Evolutionary conservation across 768 basidiomycete species (phyloP).

Genomic region (Phylloporus arenicola): DNA sequence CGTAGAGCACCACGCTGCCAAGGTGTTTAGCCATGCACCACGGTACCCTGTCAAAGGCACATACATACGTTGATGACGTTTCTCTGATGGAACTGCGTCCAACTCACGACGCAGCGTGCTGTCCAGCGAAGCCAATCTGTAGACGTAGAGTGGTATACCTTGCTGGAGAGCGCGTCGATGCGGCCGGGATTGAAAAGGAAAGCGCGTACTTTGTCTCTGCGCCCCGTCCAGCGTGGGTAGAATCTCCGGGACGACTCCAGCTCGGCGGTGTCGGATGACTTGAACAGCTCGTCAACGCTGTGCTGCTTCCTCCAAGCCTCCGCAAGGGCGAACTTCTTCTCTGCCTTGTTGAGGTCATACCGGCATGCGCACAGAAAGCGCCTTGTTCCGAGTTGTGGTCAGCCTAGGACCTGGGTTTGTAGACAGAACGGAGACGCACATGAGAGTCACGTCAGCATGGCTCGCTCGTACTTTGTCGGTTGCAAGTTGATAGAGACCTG

Average conservation of each 20-base stretch:
- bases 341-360: slow-evolving; percentile 57
- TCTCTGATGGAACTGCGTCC: slow-evolving; percentile 44
- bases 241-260: slow-evolving; percentile 54
- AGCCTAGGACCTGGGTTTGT: not conserved
- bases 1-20: slow-evolving; percentile 57
- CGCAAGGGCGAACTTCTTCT: slow-evolving; percentile 63
- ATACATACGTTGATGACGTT: slow-evolving; percentile 68
- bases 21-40: not conserved
- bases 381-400: slow-evolving; percentile 33
- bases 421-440: slow-evolving; percentile 38
- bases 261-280: slow-evolving; percentile 52
- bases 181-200: not conserved
- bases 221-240: slow-evolving; percentile 80
- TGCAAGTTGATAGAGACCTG: slow-evolving; percentile 46
- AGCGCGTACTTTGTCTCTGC: slow-evolving; percentile 61
- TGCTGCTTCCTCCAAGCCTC: slow-evolving; percentile 65
- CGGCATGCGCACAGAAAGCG: slow-evolving; percentile 79
- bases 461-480: slow-evolving; percentile 35
- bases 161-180: slow-evolving; percentile 33
- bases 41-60: slow-evolving; percentile 17
- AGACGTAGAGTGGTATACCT: slow-evolving; percentile 74
- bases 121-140: slow-evolving; percentile 58
- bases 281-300: slow-evolving; percentile 58
- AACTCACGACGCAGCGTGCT: slow-evolving; percentile 53
- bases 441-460: slow-evolving; percentile 61